A percentile compares a stretch with the other conserved stretches of the same genome.
phyloP scores from a whole-genome alignment of 1,284 basidiomycete genomes.

The Marasmius tenuissimus region DNA sequence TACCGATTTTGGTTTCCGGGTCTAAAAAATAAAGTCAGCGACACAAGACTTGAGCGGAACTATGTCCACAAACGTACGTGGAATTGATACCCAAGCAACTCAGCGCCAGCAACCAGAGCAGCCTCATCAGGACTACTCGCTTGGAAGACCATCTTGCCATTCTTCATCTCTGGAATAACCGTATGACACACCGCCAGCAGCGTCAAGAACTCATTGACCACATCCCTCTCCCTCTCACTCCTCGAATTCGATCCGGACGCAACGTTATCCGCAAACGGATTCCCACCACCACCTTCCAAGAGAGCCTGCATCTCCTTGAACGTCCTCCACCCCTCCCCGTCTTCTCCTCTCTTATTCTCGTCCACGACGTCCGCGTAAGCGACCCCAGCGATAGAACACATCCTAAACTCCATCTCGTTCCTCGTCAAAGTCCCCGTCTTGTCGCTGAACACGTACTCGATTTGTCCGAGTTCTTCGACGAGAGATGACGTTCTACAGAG shows the following conservation, averaged over 20 bases:
- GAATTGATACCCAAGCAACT: slow-evolving; percentile 91
- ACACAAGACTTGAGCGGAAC: not conserved
- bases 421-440: slow-evolving; percentile 97
- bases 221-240: slow-evolving; percentile 49
- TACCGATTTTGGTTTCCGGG: slow-evolving; percentile 93
- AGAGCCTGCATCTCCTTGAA: slow-evolving; percentile 71
- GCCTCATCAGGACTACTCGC: slow-evolving; percentile 99
- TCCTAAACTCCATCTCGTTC: slow-evolving; percentile 98
- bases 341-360: slow-evolving; percentile 68
- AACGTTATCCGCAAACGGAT: slow-evolving; percentile 56
- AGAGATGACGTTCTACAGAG: slow-evolving; percentile 95
- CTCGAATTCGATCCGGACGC: slow-evolving; percentile 34
- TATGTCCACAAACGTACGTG: slow-evolving; percentile 56
- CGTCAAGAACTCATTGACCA: slow-evolving; percentile 85
- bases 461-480: slow-evolving; percentile 98
- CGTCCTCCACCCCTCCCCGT: slow-evolving; percentile 57
- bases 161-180: slow-evolving; percentile 93
- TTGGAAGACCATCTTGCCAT: slow-evolving; percentile 88
- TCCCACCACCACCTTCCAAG: slow-evolving; percentile 42
- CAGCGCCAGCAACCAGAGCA: slow-evolving; percentile 93
- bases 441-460: slow-evolving; percentile 98
- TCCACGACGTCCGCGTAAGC: slow-evolving; percentile 90
- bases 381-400: slow-evolving; percentile 87
- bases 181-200: slow-evolving; percentile 97
- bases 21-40: slow-evolving; percentile 47